Base-by-base conservation (phyloP, 345 rosid genomes). In the Psidium guajava region DNA sequence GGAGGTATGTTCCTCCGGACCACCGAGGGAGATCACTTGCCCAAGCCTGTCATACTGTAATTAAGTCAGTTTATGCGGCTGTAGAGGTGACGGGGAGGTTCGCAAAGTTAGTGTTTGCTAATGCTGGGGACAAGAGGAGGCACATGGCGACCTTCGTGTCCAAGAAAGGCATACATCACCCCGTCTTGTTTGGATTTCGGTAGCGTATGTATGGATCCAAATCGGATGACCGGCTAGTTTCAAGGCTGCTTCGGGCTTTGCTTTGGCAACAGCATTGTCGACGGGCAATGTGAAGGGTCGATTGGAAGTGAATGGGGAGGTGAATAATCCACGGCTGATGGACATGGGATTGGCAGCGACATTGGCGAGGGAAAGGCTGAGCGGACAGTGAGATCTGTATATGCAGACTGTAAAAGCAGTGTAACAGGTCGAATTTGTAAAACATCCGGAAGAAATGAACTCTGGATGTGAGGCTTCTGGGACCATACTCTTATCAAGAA, bases 71-170 rank as follows among this genome's bases (percentile, higher is more conserved):
- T 10, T 96, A 96, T 89, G 89, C 85, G 15, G 85, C 89, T 2
- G 95, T 92, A 36, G 91, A 82, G 27, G 89, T 94, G 75, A 86
- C 89, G 0, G 95, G 94, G 85, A 94, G 87, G 86, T 98, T 97
- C 3, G 22, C 18, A 2, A 87, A 11, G 86, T 95, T 92, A 16
- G 69, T 81, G 3, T 95, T 96, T 42, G 83, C 81, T 51, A 90
- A 84, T 1, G 92, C 90, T 3, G 96, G 97, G 20, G 94, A 95
- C 86, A 95, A 93, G 94, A 87, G 89, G 89, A 91, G 91, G 20
- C 94, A 91, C 90, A 96, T 95, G 0, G 95, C 92, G 54, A 94
- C 95, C 3, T 94, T 96, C 82, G 92, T 92, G 75, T 89, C 95
- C 21, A 94, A 92, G 92, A 91, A 87, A 44, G 91, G 91, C 82